Evolutionary conservation across 2,329 filamentous ascomycete species (phyloP), one percentile per base, ranked within the genome.

Genomic region (Trichoderma afroharzianum): DNA sequence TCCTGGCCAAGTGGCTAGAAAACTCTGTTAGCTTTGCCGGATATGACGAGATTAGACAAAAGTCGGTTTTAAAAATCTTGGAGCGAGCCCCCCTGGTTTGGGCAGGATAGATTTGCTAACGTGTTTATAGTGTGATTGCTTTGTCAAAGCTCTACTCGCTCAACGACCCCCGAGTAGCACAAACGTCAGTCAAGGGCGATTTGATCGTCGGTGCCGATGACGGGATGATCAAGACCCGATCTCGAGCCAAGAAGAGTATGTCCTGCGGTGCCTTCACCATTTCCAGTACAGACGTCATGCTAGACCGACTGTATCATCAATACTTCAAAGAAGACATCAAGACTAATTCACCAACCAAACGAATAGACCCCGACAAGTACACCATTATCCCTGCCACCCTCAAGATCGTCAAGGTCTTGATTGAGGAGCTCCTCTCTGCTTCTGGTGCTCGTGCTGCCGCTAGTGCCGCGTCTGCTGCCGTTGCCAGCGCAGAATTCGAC

Each of bases 11-110:
- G 82, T 99, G 96, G 96, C 86, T 99, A 1, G 96, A 98, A 83
- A 97, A 98, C 81, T 97, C 94, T 4, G 89, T 97, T 81, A 97
- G 92, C 81, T 99, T 99, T 82, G 94, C 94, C n/a, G 96, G 96
- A 14, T 99, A 98, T 77, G 95, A 98, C 77, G 95, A 98, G 81
- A 98, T 98, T 76, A 90, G 95, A 76, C 94, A 98, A 81, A 99
- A 98, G 93, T 95, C 85, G 81, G 90, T 85, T 3, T 12, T 21
- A 32, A 12, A 21, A 59, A 26, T 15, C 32, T n/a, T 12, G 14
- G 12, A 9, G 9, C 18, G 18, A 8, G 3, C 30, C 70, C 33
- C 36, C 47, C 47, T 50, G 33, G 26, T 43, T 30, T n/a, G 4
- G 64, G 57, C 32, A n/a, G 26, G 12, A 12, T 7, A 43, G 21